Conservation (phyloP, 2,329 filamentous ascomycete genomes). For the Corniculantispora saksenae region DNA sequence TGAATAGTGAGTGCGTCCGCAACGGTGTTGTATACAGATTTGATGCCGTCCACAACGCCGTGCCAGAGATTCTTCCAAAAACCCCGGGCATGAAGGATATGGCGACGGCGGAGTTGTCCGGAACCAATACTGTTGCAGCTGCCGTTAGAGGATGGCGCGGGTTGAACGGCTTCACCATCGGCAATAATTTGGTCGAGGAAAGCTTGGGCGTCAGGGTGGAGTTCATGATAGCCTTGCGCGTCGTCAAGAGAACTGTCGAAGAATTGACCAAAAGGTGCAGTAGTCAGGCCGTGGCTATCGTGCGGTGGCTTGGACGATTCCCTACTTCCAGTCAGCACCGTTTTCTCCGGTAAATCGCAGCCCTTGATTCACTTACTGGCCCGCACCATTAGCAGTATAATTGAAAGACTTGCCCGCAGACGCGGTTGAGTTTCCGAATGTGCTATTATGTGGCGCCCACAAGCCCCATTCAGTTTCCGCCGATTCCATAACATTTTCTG, state of each 20-base stretch:
- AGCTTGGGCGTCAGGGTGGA: slow-evolving; percentile 20
- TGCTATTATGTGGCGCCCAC: slow-evolving; percentile 22
- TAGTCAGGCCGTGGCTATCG: slow-evolving; percentile 24
- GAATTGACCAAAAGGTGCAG: slow-evolving; percentile 28
- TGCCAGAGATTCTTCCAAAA: slow-evolving; percentile 8
- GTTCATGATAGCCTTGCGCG: slow-evolving; percentile 25
- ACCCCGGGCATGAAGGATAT: neutral
- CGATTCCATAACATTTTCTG: slow-evolving; percentile 25
- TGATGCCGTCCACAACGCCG: slow-evolving; percentile 13
- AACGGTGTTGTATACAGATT: slow-evolving; percentile 8
- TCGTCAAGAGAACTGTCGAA: slow-evolving; percentile 33
- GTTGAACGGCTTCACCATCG: neutral
- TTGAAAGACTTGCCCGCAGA: slow-evolving; percentile 24
- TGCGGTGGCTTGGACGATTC: neutral
- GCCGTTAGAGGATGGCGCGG: neutral
- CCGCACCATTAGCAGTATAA: slow-evolving; percentile 20
- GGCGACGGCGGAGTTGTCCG: neutral
- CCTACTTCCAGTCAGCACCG: neutral
- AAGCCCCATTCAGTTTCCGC: slow-evolving; percentile 30
- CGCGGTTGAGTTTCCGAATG: slow-evolving; percentile 10
- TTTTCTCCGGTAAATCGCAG: neutral
- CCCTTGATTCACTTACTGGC: neutral
- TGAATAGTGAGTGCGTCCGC: slow-evolving; percentile 19
- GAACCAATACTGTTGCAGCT: neutral
- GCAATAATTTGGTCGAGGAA: slow-evolving; percentile 23